Evolutionary conservation across 345 rosid genomes (phyloP).

Genomic region (Erodium maritimum): DNA sequence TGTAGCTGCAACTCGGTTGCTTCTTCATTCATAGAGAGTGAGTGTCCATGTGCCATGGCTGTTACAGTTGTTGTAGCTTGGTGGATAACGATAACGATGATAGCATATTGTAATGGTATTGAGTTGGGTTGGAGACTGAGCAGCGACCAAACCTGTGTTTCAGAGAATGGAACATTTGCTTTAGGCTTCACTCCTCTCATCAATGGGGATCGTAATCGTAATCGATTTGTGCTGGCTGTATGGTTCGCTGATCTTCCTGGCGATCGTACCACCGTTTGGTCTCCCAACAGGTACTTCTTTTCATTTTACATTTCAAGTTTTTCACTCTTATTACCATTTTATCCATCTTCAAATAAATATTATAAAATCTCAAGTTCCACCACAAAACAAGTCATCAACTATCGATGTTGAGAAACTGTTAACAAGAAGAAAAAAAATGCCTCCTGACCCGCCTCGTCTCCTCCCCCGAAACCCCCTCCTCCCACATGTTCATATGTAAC

Average conservation of each 20-base stretch:
- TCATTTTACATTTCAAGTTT: not conserved
- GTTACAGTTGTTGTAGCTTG: slow-evolving; percentile 8
- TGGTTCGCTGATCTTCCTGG: slow-evolving; percentile 79
- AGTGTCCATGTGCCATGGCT: no score
- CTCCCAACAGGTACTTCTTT: slow-evolving; percentile 47
- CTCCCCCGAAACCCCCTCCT: no score
- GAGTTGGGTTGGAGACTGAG: slow-evolving; percentile 49
- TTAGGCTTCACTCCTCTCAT: slow-evolving; percentile 45
- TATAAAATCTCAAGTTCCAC: no score
- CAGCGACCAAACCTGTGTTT: slow-evolving; percentile 42
- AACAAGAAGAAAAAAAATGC: no score
- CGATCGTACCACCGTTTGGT: slow-evolving; percentile 71
- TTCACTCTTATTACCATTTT: no score
- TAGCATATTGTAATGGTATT: slow-evolving; percentile 26
- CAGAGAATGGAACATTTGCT: slow-evolving; percentile 65
- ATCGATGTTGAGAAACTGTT: no score
- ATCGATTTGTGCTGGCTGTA: slow-evolving; percentile 39
- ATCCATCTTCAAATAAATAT: no score
- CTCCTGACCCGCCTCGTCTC: no score
- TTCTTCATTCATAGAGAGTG: no score
- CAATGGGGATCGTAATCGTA: no score
- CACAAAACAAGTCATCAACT: no score
- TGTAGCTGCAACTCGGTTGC: slow-evolving; percentile 1
- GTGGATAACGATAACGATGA: slow-evolving; percentile 10
- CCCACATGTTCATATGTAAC: no score